Evolutionary conservation across 2,329 filamentous ascomycete species (phyloP), one percentile per base, ranked within the genome.

Genomic region (Ceratocystis papillata): DNA sequence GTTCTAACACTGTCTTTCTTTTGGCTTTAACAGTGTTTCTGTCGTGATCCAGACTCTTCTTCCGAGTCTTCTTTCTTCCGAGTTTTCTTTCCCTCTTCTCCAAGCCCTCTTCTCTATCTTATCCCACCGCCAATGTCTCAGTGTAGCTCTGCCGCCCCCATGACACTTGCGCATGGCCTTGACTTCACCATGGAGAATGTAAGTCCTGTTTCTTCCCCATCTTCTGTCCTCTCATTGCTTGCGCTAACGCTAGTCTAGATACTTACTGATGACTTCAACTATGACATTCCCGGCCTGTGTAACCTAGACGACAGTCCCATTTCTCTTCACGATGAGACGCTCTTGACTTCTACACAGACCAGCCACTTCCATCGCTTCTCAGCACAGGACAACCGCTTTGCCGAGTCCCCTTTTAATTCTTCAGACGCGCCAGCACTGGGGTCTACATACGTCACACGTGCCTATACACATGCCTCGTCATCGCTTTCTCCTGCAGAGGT

Each of bases 281-380:
- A 69, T 62, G 64, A 67, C 64, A 60, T 63, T 63, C 15, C 68
- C 68, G 63, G 71, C 68, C 17, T 57, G 22, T 57, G 53, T 30
- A 69, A 70, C 20, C 25, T 44, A 4, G 8, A 33, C 37, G 12
- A 15, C 33, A 62, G 76, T 75, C 17, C 76, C 77, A 30, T 76
- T 77, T n/a, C 53, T 25, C 7, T 30, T 28, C 22, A 25, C 53
- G 53, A 57, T 2, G 28, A 57, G 2, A 12, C 53, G 30, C 25
- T 57, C 22, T 57, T 25, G 53, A 25, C 53, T 33, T 28, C 53
- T 25, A 7, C 53, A 12, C 12, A 17, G 25, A 12, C 25, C 30
- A 59, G 17, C 33, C 20, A 28, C 22, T 7, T 37, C 28, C 28
- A 28, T 3, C 30, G 5, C 28, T 59, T 59, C 55, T 37, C 17